Conservation (phyloP, 306 rosid species). For the Fragaria nilgerrensis region DNA sequence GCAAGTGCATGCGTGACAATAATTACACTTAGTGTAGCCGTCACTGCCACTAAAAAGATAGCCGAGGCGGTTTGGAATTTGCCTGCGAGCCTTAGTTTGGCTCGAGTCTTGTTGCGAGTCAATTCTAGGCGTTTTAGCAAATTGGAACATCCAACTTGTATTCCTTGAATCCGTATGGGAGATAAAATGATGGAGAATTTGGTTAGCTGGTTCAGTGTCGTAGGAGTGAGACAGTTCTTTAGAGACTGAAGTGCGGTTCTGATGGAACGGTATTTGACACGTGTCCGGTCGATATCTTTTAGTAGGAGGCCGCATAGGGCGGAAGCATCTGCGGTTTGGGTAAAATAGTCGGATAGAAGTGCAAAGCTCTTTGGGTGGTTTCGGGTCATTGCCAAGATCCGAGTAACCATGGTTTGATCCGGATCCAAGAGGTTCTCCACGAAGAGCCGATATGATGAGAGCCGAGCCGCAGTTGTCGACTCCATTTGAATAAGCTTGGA, state of each 20-base stretch:
- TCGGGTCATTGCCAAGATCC: constrained; percentile 34
- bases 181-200: constrained; percentile 26
- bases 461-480: constrained; percentile 56
- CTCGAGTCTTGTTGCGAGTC: constrained; percentile 37
- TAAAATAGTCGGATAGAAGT: constrained; percentile 53
- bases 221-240: neutral
- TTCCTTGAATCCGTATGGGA: neutral
- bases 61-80: constrained; percentile 37
- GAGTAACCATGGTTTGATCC: constrained; percentile 40
- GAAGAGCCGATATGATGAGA: constrained; percentile 75
- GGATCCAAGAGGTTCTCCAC: constrained; percentile 72
- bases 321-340: constrained; percentile 63
- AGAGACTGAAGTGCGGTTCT: constrained; percentile 24
- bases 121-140: constrained; percentile 52
- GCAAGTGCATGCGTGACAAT: constrained; percentile 53
- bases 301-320: constrained; percentile 51
- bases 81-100: constrained; percentile 28
- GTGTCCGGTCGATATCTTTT: constrained; percentile 49
- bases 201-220: constrained; percentile 9
- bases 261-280: constrained; percentile 30
- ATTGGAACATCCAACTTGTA: constrained; percentile 31
- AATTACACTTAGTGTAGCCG: constrained; percentile 43
- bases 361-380: constrained; percentile 22
- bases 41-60: constrained; percentile 31
- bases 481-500: constrained; percentile 30